Evolutionary conservation across 805 yeast species (phyloP).

Genomic region (Cyberlindnera meyerae): DNA sequence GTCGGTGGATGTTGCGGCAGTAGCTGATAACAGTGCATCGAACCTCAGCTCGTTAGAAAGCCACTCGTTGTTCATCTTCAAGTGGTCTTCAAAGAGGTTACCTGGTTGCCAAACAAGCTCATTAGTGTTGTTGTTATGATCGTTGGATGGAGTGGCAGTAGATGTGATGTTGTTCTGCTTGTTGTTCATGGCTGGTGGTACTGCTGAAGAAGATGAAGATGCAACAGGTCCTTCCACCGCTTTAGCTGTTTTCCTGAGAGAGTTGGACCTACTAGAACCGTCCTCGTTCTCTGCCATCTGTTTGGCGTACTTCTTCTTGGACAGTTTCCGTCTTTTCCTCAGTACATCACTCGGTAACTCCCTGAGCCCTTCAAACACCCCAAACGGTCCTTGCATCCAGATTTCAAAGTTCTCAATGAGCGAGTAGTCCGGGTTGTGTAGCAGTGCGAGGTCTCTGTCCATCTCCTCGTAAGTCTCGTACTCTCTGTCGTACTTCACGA

Average conservation of each 20-base stretch:
- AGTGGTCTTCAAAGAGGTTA: slow-evolving; percentile 16
- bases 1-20: slow-evolving; percentile 51
- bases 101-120: slow-evolving; percentile 11
- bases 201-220: too few relatives aligned
- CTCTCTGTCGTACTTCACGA: slow-evolving; percentile 64
- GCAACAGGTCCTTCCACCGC: too few relatives aligned
- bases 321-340: slow-evolving; percentile 24
- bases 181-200: too few relatives aligned
- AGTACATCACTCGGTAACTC: slow-evolving; percentile 19
- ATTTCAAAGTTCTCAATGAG: slow-evolving; percentile 41
- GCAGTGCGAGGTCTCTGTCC: slow-evolving; percentile 59
- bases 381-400: slow-evolving; percentile 70
- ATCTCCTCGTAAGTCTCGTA: slow-evolving; percentile 78
- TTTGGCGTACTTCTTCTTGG: slow-evolving; percentile 21
- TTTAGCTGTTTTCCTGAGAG: slow-evolving; percentile 1
- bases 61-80: slow-evolving; percentile 42
- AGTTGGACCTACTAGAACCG: slow-evolving; percentile 15
- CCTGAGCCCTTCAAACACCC: slow-evolving; percentile 57
- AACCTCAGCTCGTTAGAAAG: slow-evolving; percentile 64
- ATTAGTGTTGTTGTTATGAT: background rate
- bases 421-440: slow-evolving; percentile 46
- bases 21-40: slow-evolving; percentile 69
- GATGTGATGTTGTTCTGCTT: too few relatives aligned
- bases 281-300: slow-evolving; percentile 9
- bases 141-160: background rate